A percentile compares a stretch with the other conserved stretches of the same genome.
Evolutionary conservation across 2,329 filamentous ascomycete species (phyloP).

Genomic region (Xylariaceae sp.): DNA sequence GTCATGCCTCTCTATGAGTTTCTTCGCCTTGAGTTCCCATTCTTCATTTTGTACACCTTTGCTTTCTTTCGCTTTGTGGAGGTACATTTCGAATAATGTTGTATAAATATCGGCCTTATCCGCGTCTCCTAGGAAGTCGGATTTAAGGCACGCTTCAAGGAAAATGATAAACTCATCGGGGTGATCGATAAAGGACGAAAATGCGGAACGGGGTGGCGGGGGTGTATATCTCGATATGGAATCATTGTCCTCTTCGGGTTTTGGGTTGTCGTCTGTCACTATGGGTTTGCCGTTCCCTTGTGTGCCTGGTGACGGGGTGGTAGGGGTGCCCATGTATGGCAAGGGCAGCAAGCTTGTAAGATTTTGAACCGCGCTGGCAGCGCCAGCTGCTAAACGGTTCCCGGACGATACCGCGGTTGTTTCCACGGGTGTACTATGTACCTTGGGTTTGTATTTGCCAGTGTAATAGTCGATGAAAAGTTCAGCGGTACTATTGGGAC

Average conservation of each 20-base stretch:
- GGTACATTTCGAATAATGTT: constrained; percentile 96
- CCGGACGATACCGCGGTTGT: constrained; percentile 37
- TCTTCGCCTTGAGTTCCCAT: constrained; percentile 90
- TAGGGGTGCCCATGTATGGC: constrained; percentile 72
- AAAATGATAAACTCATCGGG: constrained; percentile 88
- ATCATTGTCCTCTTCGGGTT: constrained; percentile 46
- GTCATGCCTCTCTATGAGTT: constrained; percentile 75
- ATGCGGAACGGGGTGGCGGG: constrained; percentile 81
- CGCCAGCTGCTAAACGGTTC: constrained; percentile 50
- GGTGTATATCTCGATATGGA: constrained; percentile 62
- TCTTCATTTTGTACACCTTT: constrained; percentile 63
- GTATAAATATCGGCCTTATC: constrained; percentile 87
- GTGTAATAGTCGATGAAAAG: constrained; percentile 96
- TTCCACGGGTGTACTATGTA: constrained; percentile 46
- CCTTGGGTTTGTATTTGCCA: constrained; percentile 71
- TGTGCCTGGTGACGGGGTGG: constrained; percentile 50
- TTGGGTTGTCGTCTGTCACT: constrained; percentile 49
- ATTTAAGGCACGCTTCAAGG: constrained; percentile 78
- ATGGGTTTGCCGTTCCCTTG: constrained; percentile 49
- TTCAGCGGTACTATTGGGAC: constrained; percentile 74
- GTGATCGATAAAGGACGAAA: constrained; percentile 95
- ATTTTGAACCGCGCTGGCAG: constrained; percentile 78
- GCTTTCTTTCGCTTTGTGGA: constrained; percentile 78
- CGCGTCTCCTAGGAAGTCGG: constrained; percentile 63
- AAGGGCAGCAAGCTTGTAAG: constrained; percentile 78